Evolutionary conservation across 306 rosid genomes (phyloP).

Genomic region (Rubus parviflorus): DNA sequence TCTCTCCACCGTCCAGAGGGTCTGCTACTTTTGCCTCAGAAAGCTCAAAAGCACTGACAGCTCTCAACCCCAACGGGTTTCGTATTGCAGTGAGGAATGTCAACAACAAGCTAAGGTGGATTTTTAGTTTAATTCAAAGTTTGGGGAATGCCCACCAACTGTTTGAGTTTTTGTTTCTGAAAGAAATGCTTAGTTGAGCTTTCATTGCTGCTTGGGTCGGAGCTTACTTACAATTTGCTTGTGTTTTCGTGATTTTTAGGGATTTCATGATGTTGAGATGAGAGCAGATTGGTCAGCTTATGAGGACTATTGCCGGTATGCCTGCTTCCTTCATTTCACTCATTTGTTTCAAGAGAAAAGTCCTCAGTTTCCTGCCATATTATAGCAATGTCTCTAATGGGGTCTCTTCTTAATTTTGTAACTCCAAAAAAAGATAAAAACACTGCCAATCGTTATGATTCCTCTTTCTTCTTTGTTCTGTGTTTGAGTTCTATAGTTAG

Average conservation of each 20-base stretch:
- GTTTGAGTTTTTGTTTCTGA: conserved; percentile 38
- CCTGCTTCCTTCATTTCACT: conserved; percentile 16
- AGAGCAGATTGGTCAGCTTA: conserved; percentile 67
- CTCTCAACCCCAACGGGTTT: conserved; percentile 21
- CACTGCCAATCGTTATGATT: not conserved
- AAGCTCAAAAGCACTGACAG: conserved; percentile 18
- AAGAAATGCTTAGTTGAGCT: not conserved
- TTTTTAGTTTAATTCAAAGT: not conserved
- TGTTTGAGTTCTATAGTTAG: not conserved
- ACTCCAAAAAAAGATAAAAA: not conserved
- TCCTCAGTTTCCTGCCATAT: conserved; percentile 5
- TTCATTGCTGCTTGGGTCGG: not conserved
- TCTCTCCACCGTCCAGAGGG: conserved; percentile 34
- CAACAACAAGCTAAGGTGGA: conserved; percentile 46
- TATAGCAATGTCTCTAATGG: not conserved
- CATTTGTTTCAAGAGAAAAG: not conserved
- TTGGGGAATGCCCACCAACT: conserved; percentile 19
- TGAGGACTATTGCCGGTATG: conserved; percentile 73
- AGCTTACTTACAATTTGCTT: not conserved
- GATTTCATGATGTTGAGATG: conserved; percentile 55
- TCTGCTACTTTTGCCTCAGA: conserved; percentile 73
- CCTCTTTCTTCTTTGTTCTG: not conserved
- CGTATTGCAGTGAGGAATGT: conserved; percentile 61
- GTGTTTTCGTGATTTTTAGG: conserved; percentile 43
- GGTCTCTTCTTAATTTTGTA: not conserved